Conservation (phyloP, 257 asterid genomes). For the Solanum pimpinellifolium region DNA sequence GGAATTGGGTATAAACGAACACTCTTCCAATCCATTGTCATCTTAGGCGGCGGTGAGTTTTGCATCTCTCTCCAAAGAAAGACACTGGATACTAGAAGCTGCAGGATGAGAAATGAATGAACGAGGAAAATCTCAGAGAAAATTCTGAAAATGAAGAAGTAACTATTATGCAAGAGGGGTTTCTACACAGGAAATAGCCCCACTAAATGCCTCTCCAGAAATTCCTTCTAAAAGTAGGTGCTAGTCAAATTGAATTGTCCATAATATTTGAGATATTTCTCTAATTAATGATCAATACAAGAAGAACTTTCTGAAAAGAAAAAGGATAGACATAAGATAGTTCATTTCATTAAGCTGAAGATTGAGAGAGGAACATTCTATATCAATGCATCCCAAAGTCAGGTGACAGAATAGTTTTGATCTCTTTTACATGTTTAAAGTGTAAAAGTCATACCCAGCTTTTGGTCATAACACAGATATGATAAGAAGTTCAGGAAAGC, state of each 20-base stretch:
- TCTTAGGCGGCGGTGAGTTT: conserved; percentile 65
- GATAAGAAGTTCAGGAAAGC: neutral
- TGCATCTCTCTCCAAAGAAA: conserved; percentile 76
- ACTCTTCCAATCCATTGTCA: conserved; percentile 81
- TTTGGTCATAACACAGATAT: neutral
- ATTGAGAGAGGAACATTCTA: neutral
- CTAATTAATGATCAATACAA: neutral
- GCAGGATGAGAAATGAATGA: conserved; percentile 19
- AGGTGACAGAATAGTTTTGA: neutral
- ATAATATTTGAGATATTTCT: neutral
- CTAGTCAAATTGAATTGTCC: neutral
- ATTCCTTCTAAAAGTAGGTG: neutral
- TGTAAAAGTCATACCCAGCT: neutral
- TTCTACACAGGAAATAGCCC: neutral
- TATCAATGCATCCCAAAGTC: neutral
- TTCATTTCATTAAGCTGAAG: neutral
- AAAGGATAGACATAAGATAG: neutral
- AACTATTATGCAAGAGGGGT: neutral
- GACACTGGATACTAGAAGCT: conserved; percentile 74
- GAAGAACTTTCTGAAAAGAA: neutral
- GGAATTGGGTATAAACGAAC: conserved; percentile 79
- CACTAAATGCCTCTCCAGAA: neutral
- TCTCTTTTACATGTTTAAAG: neutral
- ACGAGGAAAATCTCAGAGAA: neutral
- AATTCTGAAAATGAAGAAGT: neutral